Percentiles rank a stretch among this genome's conserved stretches.
Evolutionary conservation across 2,329 filamentous ascomycete species (phyloP).

Genomic region (Exophiala sp.): DNA sequence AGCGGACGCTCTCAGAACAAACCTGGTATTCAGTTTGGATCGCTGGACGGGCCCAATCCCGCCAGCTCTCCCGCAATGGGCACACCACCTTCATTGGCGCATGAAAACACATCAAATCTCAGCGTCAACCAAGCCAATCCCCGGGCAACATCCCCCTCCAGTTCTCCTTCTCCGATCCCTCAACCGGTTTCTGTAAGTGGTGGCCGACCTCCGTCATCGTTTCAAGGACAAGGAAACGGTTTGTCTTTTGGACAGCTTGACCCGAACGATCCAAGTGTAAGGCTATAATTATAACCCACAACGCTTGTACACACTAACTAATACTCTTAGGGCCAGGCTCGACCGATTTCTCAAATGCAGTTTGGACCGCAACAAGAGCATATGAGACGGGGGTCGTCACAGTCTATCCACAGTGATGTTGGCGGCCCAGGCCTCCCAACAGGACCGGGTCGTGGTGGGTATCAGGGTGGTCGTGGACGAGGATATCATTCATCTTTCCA

Average conservation of each 20-base stretch:
- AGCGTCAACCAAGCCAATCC: constrained; percentile 47
- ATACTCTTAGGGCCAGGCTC: constrained; percentile 57
- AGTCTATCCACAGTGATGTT: constrained; percentile 71
- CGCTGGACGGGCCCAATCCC: constrained; percentile 58
- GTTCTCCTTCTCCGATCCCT: constrained; percentile 89
- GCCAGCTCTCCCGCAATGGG: constrained; percentile 50
- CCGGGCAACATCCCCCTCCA: constrained; percentile 73
- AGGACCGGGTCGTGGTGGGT: constrained; percentile 51
- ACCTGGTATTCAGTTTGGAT: constrained; percentile 55
- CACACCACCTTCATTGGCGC: constrained; percentile 35
- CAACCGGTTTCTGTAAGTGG: constrained; percentile 78
- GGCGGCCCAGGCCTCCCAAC: constrained; percentile 52
- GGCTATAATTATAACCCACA: constrained; percentile 32
- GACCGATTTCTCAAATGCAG: constrained; percentile 59
- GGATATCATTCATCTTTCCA: constrained; percentile 51
- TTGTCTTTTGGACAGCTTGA: constrained; percentile 70
- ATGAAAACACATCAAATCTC: constrained; percentile 23
- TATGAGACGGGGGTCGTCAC: constrained; percentile 77
- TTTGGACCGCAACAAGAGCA: constrained; percentile 63
- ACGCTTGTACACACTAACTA: constrained; percentile 8
- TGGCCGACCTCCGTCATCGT: constrained; percentile 69
- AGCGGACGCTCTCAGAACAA: constrained; percentile 58
- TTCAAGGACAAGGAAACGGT: constrained; percentile 64
- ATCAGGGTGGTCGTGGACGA: constrained; percentile 51
- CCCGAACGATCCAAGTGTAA: constrained; percentile 66